Percentiles rank a stretch among this genome's conserved stretches.
These are phyloP conservation scores for Tylopilus orsonianus DNA, from an alignment of 1,284 basidiomycete species.

Conservation along the genomic window DNA sequence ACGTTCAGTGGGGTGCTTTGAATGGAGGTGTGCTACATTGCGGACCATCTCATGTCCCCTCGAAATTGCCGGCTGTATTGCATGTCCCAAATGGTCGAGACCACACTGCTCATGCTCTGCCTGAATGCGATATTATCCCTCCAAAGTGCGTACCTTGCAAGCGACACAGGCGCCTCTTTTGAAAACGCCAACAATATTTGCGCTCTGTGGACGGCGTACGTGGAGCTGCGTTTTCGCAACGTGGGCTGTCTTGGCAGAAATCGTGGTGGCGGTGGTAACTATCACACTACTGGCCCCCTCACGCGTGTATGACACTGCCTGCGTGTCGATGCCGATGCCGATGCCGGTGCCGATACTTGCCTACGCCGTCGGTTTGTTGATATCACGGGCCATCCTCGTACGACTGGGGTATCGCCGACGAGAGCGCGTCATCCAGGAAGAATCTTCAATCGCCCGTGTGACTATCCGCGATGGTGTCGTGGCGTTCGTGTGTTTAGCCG, in stretches of 20 bases:
- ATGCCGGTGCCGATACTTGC: slow-evolving; percentile 12
- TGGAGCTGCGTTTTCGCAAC: slow-evolving; percentile 7
- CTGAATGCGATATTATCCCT: slow-evolving; percentile 20
- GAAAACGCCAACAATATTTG: slow-evolving; percentile 14
- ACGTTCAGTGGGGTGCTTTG: slow-evolving; percentile 10
- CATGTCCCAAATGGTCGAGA: slow-evolving; percentile 14
- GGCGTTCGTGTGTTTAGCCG: slow-evolving; percentile 16
- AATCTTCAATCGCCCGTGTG: slow-evolving; percentile 11
- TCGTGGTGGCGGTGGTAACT: neutral
- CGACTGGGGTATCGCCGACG: slow-evolving; percentile 21
- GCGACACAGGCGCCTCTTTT: neutral
- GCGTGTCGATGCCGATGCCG: slow-evolving; percentile 11
- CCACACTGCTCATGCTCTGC: slow-evolving; percentile 13
- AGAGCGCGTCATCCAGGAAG: neutral
- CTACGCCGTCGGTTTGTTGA: slow-evolving; percentile 10
- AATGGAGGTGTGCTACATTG: slow-evolving; percentile 12
- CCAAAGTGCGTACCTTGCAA: slow-evolving; percentile 16
- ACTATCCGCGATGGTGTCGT: slow-evolving; percentile 29
- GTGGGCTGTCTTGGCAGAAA: slow-evolving; percentile 12
- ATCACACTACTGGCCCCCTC: slow-evolving; percentile 7
- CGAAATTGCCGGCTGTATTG: slow-evolving; percentile 16
- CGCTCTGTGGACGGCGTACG: slow-evolving; percentile 12
- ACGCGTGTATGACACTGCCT: slow-evolving; percentile 12
- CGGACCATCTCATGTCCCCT: neutral
- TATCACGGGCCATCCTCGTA: slow-evolving; percentile 21